Evolutionary conservation across 1,284 basidiomycete species (phyloP), one percentile per base, ranked within the genome.

Genomic region (Coniferiporia sulphurascens): DNA sequence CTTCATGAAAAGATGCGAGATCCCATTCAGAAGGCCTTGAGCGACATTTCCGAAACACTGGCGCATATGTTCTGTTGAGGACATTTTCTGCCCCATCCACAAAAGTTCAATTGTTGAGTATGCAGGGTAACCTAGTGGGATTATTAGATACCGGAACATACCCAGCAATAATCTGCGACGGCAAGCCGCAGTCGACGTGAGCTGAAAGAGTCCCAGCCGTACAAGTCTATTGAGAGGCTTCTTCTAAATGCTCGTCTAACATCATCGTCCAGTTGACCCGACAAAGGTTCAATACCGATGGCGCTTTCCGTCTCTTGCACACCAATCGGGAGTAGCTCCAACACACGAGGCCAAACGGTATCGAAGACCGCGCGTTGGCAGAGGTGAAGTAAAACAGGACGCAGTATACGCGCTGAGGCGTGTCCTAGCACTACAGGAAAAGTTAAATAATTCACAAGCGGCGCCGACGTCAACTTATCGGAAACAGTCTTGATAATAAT

Each of bases 131-230:
- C 17, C 17, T 21, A 46, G 19, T 8, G 4, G 21, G 19, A 9
- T 5, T 27, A 45, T 4, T 4, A 15, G 32, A 3, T 17, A 32
- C 48, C 10, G 17, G 43, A 9, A 71, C 81, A 48, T 59, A 89
- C 87, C 83, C 86, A 84, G 62, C 81, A 81, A 64, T 81, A 84
- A 69, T 83, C 81, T 0, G 85, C 80, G 27, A 88, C 65, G 8
- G 78, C 76, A 56, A 88, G 74, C 51, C 78, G 75, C 71, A 87
- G 74, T 48, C 86, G 78, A 49, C 84, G 70, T 0, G 75, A 76
- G 46, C 81, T 69, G 21, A 87, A 66, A 49, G 68, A 67, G 59
- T 82, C 76, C 74, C 78, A 83, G 2, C 87, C 86, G 67, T 84
- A 88, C 27, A 90, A 70, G 67, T 86, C 79, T 17, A 74, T 75